These are phyloP conservation scores for Theobroma cacao DNA, from an alignment of 345 rosid genomes.

Conservation along the genomic window DNA sequence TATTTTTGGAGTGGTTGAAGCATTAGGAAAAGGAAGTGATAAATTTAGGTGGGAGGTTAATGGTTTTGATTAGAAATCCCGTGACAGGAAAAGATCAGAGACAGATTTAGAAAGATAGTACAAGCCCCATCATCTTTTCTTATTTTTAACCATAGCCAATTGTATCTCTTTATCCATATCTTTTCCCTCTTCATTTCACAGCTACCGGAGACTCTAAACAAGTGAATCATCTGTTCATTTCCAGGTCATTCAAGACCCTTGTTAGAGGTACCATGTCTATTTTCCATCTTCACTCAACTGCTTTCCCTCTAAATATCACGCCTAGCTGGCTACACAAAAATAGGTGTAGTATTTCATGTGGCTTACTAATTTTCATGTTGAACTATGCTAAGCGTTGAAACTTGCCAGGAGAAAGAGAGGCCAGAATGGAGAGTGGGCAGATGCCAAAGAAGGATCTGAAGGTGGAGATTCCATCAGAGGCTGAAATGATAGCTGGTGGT, in stretches of 20 bases:
- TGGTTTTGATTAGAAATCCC: slow-evolving; percentile 26
- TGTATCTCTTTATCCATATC: background rate
- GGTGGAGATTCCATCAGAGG: slow-evolving; percentile 33
- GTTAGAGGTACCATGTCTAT: background rate
- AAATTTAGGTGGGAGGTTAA: slow-evolving; percentile 32
- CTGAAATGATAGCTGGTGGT: slow-evolving; percentile 1
- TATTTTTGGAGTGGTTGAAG: slow-evolving; percentile 30
- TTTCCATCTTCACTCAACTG: background rate
- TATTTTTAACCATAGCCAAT: background rate
- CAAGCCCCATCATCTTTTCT: slow-evolving; percentile 2
- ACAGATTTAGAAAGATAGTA: background rate
- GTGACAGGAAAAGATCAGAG: slow-evolving; percentile 25
- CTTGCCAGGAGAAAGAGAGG: background rate
- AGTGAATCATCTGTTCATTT: background rate
- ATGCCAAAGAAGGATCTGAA: slow-evolving; percentile 29
- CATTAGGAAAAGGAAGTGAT: slow-evolving; percentile 29
- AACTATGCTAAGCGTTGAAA: background rate
- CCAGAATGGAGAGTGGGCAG: slow-evolving; percentile 31
- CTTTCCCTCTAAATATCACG: background rate
- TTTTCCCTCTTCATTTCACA: background rate
- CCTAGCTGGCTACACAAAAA: background rate
- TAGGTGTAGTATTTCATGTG: background rate
- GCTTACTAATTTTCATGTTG: background rate
- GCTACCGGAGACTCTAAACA: background rate
- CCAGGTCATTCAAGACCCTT: background rate